Conservation (phyloP, 2,329 filamentous ascomycete species). For the Verticillium nubilum region DNA sequence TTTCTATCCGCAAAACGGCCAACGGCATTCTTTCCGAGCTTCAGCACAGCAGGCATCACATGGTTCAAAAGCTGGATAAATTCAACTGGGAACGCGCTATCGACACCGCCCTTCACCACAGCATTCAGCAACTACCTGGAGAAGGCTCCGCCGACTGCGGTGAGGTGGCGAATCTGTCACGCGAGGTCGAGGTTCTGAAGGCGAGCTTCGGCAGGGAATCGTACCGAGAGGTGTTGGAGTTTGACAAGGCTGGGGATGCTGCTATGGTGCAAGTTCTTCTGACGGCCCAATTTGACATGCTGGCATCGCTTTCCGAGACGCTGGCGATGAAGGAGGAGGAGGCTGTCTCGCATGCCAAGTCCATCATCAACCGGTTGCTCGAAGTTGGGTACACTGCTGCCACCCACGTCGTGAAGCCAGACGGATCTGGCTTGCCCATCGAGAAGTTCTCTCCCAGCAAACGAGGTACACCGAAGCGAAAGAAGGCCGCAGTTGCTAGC, state of each 20-base stretch:
- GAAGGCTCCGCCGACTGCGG: constrained; percentile 50
- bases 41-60: constrained; percentile 84
- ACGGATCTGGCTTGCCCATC: constrained; percentile 57
- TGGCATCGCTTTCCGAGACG: constrained; percentile 76
- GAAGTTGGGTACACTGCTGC: constrained; percentile 69
- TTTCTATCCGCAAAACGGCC: constrained; percentile 79
- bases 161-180: constrained; percentile 66
- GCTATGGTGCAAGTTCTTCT: constrained; percentile 77
- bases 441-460: constrained; percentile 67
- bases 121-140: constrained; percentile 63
- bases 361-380: constrained; percentile 71
- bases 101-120: constrained; percentile 82
- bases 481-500: constrained; percentile 41
- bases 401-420: constrained; percentile 84
- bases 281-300: constrained; percentile 85
- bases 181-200: constrained; percentile 84
- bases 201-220: constrained; percentile 76
- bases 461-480: constrained; percentile 72
- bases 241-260: constrained; percentile 76
- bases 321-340: constrained; percentile 78
- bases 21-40: constrained; percentile 84
- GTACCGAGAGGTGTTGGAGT: constrained; percentile 70
- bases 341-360: constrained; percentile 73
- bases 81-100: constrained; percentile 82
- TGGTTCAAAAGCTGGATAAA: constrained; percentile 76